These are phyloP conservation scores for Aspergillus sp. DNA, from an alignment of 2,329 filamentous ascomycete species.

Conservation along the genomic window DNA sequence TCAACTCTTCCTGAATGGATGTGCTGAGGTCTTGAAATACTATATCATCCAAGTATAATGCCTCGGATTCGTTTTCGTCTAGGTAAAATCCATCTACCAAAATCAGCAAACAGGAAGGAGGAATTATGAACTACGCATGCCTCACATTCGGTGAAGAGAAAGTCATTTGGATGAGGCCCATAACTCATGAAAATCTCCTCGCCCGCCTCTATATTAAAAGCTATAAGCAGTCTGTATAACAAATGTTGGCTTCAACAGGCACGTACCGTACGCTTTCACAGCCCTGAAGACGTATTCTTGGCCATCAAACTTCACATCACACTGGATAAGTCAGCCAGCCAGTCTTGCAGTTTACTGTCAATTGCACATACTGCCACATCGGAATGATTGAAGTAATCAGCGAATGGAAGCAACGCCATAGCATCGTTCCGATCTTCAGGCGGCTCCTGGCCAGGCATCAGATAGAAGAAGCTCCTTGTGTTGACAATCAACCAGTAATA, in stretches of 20 bases:
- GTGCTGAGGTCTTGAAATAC: conserved; percentile 33
- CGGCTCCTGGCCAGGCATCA: conserved; percentile 40
- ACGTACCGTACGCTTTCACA: conserved; percentile 33
- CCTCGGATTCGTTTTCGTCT: conserved; percentile 40
- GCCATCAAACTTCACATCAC: conserved; percentile 39
- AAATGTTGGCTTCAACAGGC: not conserved
- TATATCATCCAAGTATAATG: conserved; percentile 43
- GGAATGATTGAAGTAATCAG: conserved; percentile 50
- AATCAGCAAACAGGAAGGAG: not conserved
- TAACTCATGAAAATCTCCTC: conserved; percentile 48
- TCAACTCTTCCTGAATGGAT: conserved; percentile 33
- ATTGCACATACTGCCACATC: conserved; percentile 38
- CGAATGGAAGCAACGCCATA: conserved; percentile 47
- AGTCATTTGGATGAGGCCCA: conserved; percentile 44
- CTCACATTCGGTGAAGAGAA: conserved; percentile 45
- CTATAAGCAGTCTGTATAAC: not conserved
- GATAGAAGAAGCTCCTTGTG: conserved; percentile 61
- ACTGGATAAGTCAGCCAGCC: conserved; percentile 23
- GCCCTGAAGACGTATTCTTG: conserved; percentile 36
- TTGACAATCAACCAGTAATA: conserved; percentile 64
- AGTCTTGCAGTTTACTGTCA: not conserved
- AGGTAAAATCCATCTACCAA: conserved; percentile 44
- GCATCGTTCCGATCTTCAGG: conserved; percentile 45
- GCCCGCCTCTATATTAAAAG: conserved; percentile 29
- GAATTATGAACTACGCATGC: not conserved